A percentile compares a stretch with the other conserved stretches of the same genome.
Conservation (phyloP, 495 filamentous ascomycete species). For the Astrothelium macrocarpum region DNA sequence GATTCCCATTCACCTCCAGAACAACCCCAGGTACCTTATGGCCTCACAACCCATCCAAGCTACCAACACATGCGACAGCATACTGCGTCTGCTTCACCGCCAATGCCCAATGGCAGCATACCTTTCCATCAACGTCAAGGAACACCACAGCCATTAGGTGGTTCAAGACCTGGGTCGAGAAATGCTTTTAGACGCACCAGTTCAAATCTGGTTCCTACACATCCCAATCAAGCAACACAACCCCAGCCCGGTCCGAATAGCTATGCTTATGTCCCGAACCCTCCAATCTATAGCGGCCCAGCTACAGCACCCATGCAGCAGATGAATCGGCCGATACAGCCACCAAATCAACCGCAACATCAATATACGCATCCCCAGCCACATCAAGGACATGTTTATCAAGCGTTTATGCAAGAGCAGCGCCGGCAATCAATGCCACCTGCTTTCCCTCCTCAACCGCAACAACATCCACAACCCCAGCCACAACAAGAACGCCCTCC, state of each 20-base stretch:
- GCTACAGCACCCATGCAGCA: conserved; percentile 39
- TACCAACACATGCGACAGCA: conserved; percentile 73
- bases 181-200: conserved; percentile 60
- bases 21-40: conserved; percentile 57
- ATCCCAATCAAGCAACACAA: conserved; percentile 46
- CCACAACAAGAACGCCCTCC: conserved; percentile 45
- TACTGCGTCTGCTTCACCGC: conserved; percentile 73
- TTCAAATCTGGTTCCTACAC: conserved; percentile 61
- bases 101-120: conserved; percentile 72
- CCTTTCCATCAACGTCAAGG: conserved; percentile 62
- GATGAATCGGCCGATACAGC: conserved; percentile 29
- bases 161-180: conserved; percentile 72
- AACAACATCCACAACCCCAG: conserved; percentile 35
- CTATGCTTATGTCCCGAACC: conserved; percentile 76
- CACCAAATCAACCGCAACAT: conserved; percentile 34
- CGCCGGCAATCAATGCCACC: conserved; percentile 52
- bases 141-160: conserved; percentile 67
- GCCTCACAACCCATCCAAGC: conserved; percentile 62
- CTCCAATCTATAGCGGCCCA: conserved; percentile 75
- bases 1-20: conserved; percentile 50
- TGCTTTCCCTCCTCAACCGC: conserved; percentile 37
- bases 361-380: conserved; percentile 33
- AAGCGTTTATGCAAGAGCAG: conserved; percentile 60
- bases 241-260: conserved; percentile 43
- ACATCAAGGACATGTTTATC: conserved; percentile 48